phyloP scores from a whole-genome alignment of 1,139 yeast genomes.

The Yamadazyma buinensis region DNA sequence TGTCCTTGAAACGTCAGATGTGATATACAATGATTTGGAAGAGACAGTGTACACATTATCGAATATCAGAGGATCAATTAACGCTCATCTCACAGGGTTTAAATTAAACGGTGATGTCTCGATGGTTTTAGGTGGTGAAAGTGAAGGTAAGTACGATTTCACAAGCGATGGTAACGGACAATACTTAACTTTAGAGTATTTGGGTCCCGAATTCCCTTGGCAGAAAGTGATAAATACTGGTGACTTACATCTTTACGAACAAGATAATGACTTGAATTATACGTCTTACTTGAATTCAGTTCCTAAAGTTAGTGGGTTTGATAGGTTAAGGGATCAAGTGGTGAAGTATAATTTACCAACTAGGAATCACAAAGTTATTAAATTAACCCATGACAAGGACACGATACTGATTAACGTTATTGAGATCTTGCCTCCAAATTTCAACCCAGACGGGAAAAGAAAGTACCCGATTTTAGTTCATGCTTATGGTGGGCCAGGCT shows the following conservation, averaged over 20 bases:
- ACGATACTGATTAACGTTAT: slow-evolving; percentile 56
- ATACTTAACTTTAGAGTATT: slow-evolving; percentile 49
- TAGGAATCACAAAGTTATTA: slow-evolving; percentile 45
- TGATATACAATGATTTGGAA: slow-evolving; percentile 51
- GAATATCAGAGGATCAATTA: slow-evolving; percentile 41
- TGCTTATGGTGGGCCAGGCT: slow-evolving; percentile 95
- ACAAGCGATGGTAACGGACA: slow-evolving; percentile 54
- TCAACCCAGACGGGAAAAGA: slow-evolving; percentile 40
- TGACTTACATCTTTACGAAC: slow-evolving; percentile 23
- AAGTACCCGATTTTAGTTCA: slow-evolving; percentile 80
- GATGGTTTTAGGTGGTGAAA: slow-evolving; percentile 19
- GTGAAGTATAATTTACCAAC: slow-evolving; percentile 50
- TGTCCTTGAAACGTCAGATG: slow-evolving; percentile 50
- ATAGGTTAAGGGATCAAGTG: slow-evolving; percentile 13
- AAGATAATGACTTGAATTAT: slow-evolving; percentile 5
- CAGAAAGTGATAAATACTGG: slow-evolving; percentile 52
- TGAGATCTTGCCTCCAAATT: slow-evolving; percentile 73
- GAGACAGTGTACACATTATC: slow-evolving; percentile 61
- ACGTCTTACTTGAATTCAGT: slow-evolving; percentile 6
- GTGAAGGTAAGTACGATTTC: slow-evolving; percentile 30
- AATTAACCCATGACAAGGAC: slow-evolving; percentile 42
- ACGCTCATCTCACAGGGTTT: slow-evolving; percentile 26
- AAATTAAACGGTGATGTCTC: slow-evolving; percentile 15
- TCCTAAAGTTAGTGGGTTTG: slow-evolving; percentile 7
- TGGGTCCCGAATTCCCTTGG: slow-evolving; percentile 67